Conservation (phyloP, 2,329 filamentous ascomycete genomes). For the Monosporascus sp. region DNA sequence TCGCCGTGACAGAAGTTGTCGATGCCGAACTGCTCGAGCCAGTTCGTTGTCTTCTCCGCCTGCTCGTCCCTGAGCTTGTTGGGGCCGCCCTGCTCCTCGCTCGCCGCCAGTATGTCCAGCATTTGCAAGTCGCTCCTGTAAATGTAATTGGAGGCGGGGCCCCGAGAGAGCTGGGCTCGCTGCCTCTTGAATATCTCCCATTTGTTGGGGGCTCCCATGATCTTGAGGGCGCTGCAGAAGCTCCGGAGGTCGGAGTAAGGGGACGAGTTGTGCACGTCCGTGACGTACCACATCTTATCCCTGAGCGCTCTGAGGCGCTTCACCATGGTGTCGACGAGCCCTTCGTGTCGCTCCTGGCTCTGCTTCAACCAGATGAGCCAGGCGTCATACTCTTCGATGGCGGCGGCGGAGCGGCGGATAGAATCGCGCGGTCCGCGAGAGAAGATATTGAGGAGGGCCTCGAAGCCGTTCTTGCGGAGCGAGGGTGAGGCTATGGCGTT, state of each 20-base stretch:
- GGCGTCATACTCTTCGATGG: slow-evolving; percentile 72
- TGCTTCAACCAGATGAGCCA: slow-evolving; percentile 82
- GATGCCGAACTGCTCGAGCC: slow-evolving; percentile 75
- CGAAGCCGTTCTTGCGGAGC: slow-evolving; percentile 62
- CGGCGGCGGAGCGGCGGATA: slow-evolving; percentile 63
- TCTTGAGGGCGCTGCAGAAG: slow-evolving; percentile 81
- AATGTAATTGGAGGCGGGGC: slow-evolving; percentile 56
- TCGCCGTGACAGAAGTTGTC: slow-evolving; percentile 95
- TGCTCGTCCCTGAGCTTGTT: slow-evolving; percentile 97
- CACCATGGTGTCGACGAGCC: slow-evolving; percentile 70
- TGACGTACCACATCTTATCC: slow-evolving; percentile 99
- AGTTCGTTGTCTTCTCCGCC: slow-evolving; percentile 75
- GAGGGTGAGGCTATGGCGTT: slow-evolving; percentile 56
- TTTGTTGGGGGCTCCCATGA: slow-evolving; percentile 69
- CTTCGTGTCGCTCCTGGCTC: slow-evolving; percentile 72
- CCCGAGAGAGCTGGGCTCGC: slow-evolving; percentile 42
- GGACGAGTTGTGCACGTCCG: slow-evolving; percentile 84
- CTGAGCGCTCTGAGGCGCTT: slow-evolving; percentile 67
- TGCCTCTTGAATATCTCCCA: slow-evolving; percentile 47
- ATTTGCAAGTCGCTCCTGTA: slow-evolving; percentile 79
- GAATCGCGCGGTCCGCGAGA: slow-evolving; percentile 65
- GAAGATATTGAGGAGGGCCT: slow-evolving; percentile 69
- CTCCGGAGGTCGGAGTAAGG: slow-evolving; percentile 83
- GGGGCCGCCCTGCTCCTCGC: slow-evolving; percentile 77
- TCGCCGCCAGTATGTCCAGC: slow-evolving; percentile 79